Evolutionary conservation across 2,329 filamentous ascomycete species (phyloP).

Genomic region (Cercospora janseana): DNA sequence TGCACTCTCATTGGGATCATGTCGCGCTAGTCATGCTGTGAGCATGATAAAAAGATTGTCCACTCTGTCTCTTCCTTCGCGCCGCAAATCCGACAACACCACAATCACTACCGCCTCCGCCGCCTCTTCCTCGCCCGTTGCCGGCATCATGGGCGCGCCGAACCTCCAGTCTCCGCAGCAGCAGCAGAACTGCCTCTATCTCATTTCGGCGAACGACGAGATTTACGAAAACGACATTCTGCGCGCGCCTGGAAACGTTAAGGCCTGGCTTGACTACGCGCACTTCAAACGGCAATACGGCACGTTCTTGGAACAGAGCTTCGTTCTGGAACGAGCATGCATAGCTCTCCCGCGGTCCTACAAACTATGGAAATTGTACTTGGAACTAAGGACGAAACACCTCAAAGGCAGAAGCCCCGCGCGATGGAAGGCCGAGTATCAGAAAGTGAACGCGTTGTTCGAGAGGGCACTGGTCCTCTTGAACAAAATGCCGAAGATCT

Average conservation of each 20-base stretch:
- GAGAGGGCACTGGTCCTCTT: slow-evolving; percentile 88
- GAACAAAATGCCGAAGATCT: slow-evolving; percentile 98
- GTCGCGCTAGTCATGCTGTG: neutral
- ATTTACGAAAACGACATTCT: slow-evolving; percentile 96
- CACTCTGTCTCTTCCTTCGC: slow-evolving; percentile 20
- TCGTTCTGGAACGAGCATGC: slow-evolving; percentile 86
- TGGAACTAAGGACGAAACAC: slow-evolving; percentile 72
- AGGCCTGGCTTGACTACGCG: slow-evolving; percentile 93
- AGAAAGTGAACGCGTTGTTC: slow-evolving; percentile 92
- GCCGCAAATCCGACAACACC: slow-evolving; percentile 23
- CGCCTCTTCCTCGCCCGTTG: slow-evolving; percentile 13
- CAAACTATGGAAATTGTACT: slow-evolving; percentile 98
- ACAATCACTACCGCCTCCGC: too few relatives aligned
- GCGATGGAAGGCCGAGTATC: slow-evolving; percentile 73
- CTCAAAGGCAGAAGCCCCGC: slow-evolving; percentile 74
- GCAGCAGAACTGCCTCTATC: slow-evolving; percentile 37
- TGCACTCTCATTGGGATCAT: slow-evolving; percentile 3
- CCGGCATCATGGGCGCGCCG: slow-evolving; percentile 17
- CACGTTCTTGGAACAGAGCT: slow-evolving; percentile 78
- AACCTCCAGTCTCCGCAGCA: slow-evolving; percentile 15
- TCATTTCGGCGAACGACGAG: slow-evolving; percentile 78
- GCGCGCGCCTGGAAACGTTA: slow-evolving; percentile 78
- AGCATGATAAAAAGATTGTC: slow-evolving; percentile 14
- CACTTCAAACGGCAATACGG: slow-evolving; percentile 88
- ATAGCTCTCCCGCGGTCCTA: slow-evolving; percentile 87